These are phyloP conservation scores for Vitis cinerea DNA, from an alignment of 164 flowering plant genomes.

Conservation along the genomic window DNA sequence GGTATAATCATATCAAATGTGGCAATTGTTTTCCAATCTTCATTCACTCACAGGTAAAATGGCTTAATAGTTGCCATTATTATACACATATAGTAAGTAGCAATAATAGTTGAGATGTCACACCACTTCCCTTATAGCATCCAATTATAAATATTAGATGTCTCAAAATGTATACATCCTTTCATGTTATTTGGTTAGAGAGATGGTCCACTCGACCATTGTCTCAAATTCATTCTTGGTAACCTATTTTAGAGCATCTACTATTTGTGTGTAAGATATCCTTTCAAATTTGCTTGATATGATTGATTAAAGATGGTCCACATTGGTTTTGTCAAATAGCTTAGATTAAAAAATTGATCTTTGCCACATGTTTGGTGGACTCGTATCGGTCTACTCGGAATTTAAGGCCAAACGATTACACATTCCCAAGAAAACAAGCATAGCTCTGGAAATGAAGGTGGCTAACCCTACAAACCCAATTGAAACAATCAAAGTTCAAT, in stretches of 20 bases:
- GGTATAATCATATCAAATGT: slow-evolving; percentile 79
- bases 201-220: slow-evolving; percentile 53
- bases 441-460: too few species aligned
- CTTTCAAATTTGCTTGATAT: slow-evolving; percentile 47
- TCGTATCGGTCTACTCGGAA: slow-evolving; percentile 53
- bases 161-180: slow-evolving; percentile 33
- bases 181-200: slow-evolving; percentile 69
- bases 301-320: slow-evolving; percentile 47
- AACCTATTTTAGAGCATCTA: slow-evolving; percentile 59
- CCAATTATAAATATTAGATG: background rate
- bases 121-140: background rate
- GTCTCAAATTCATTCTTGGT: slow-evolving; percentile 41
- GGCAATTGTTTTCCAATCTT: slow-evolving; percentile 77
- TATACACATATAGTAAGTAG: background rate
- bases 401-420: slow-evolving; percentile 86
- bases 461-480: slow-evolving; percentile 53
- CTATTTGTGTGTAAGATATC: slow-evolving; percentile 67
- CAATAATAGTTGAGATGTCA: too few species aligned
- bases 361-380: slow-evolving; percentile 54
- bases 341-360: slow-evolving; percentile 55
- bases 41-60: slow-evolving; percentile 61
- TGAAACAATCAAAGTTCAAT: slow-evolving; percentile 9
- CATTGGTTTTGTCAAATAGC: slow-evolving; percentile 43
- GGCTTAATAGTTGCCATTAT: slow-evolving; percentile 67
- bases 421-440: slow-evolving; percentile 81